phyloP scores from a whole-genome alignment of 495 filamentous ascomycete genomes.

The Penicillium waksmanii region DNA sequence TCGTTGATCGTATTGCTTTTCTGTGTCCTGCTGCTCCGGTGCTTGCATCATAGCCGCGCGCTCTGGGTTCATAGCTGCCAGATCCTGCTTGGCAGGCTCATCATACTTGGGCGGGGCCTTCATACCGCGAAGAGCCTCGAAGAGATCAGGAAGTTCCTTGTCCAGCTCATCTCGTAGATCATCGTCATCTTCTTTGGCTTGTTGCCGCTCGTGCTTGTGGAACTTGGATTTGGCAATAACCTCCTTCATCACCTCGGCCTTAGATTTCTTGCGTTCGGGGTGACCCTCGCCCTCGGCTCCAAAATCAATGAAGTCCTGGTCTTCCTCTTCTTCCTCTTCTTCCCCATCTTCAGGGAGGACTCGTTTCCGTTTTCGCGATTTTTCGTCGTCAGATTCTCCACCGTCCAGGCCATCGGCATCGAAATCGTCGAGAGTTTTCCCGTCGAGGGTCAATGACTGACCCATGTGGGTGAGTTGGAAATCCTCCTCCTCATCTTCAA shows the following conservation, averaged over 20 bases:
- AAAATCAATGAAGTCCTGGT: constrained; percentile 44
- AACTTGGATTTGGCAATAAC: constrained; percentile 96
- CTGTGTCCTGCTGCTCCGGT: constrained; percentile 62
- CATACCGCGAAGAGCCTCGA: constrained; percentile 65
- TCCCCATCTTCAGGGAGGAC: constrained; percentile 37
- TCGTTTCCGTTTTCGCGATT: constrained; percentile 65
- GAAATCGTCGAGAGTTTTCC: constrained; percentile 69
- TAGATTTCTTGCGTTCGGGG: constrained; percentile 85
- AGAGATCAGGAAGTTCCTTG: constrained; percentile 77
- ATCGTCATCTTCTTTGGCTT: constrained; percentile 90
- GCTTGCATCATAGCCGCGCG: constrained; percentile 61
- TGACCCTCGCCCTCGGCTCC: constrained; percentile 52
- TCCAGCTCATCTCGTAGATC: constrained; percentile 82
- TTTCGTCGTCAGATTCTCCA: constrained; percentile 65
- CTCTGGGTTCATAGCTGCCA: constrained; percentile 61
- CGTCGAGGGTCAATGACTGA: constrained; percentile 65
- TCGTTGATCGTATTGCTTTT: constrained; percentile 83
- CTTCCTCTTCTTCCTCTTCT: constrained; percentile 30
- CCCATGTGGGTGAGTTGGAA: constrained; percentile 83
- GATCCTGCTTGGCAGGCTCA: constrained; percentile 45
- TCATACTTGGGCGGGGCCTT: constrained; percentile 46
- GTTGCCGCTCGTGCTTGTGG: constrained; percentile 90
- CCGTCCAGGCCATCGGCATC: constrained; percentile 68
- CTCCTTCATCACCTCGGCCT: constrained; percentile 95
- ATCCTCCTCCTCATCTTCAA: constrained; percentile 80